A percentile compares a stretch with the other conserved stretches of the same genome.
Evolutionary conservation across 2,329 filamentous ascomycete genomes (phyloP).

Genomic region (Nigrospora oryzae): DNA sequence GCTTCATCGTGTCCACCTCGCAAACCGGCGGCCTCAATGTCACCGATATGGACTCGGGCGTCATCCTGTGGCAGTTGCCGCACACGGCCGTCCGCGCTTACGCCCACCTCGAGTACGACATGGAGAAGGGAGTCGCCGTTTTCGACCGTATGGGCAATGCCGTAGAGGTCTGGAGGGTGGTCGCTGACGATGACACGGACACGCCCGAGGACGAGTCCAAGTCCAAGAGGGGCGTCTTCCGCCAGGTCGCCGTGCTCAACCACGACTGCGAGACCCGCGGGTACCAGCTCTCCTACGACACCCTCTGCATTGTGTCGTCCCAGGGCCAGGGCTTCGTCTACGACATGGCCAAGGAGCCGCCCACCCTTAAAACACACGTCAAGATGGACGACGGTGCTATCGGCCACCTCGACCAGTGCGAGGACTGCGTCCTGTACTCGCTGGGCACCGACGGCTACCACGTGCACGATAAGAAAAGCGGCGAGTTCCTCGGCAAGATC

Average conservation of each 20-base stretch:
- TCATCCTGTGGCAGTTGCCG: slow-evolving; percentile 24
- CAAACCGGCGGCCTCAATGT: slow-evolving; percentile 34
- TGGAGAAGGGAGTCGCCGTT: slow-evolving; percentile 33
- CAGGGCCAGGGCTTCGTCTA: slow-evolving; percentile 35
- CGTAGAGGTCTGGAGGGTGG: slow-evolving; percentile 31
- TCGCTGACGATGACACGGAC: slow-evolving; percentile 17
- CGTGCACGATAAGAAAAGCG: slow-evolving; percentile 28
- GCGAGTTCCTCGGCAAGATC: slow-evolving; percentile 22
- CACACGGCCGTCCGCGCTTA: slow-evolving; percentile 27
- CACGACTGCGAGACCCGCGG: slow-evolving; percentile 34
- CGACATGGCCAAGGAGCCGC: slow-evolving; percentile 25
- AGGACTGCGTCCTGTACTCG: slow-evolving; percentile 31
- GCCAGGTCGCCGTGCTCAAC: slow-evolving; percentile 26
- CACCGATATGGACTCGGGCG: slow-evolving; percentile 34
- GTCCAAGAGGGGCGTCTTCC: slow-evolving; percentile 21
- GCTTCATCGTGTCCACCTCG: slow-evolving; percentile 34
- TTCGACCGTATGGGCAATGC: slow-evolving; percentile 34
- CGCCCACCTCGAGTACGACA: slow-evolving; percentile 37
- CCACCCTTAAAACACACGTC: slow-evolving; percentile 22
- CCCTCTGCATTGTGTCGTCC: slow-evolving; percentile 34
- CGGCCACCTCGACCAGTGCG: slow-evolving; percentile 33
- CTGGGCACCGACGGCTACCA: slow-evolving; percentile 32
- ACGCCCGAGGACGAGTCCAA: slow-evolving; percentile 24
- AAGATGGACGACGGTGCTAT: slow-evolving; percentile 29
- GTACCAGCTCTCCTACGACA: slow-evolving; percentile 32